phyloP scores from a whole-genome alignment of 2,329 filamentous ascomycete genomes.

The Raffaelea albimanens region DNA sequence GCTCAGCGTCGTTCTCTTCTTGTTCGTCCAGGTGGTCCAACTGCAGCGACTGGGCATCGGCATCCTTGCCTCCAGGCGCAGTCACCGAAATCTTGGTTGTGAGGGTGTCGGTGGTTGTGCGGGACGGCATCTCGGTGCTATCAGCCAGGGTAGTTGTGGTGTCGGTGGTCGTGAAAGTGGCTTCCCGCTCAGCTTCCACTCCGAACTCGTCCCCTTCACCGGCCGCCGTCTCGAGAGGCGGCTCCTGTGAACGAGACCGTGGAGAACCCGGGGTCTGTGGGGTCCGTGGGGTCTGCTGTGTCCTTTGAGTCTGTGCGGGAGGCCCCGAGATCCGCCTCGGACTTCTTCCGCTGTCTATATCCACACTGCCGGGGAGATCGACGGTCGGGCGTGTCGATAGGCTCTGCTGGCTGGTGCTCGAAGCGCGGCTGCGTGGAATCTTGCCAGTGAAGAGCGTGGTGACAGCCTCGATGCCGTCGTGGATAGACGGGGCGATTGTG shows the following conservation, averaged over 20 bases:
- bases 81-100: slow-evolving; percentile 9
- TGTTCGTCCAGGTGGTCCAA: slow-evolving; percentile 8
- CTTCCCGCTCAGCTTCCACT: too few relatives aligned
- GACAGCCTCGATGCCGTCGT: slow-evolving; percentile 27
- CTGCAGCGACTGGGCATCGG: slow-evolving; percentile 7
- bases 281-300: too few relatives aligned
- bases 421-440: slow-evolving; percentile 29
- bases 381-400: not conserved
- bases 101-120: not conserved
- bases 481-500: slow-evolving; percentile 22
- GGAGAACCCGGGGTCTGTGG: not conserved
- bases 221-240: not conserved
- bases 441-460: slow-evolving; percentile 3
- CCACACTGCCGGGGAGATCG: not conserved
- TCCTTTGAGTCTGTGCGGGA: too few relatives aligned
- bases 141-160: not conserved
- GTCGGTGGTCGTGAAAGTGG: too few relatives aligned
- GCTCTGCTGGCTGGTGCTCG: slow-evolving; percentile 24
- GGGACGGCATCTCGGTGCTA: not conserved
- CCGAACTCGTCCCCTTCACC: slow-evolving; percentile 13
- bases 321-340: too few relatives aligned
- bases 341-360: too few relatives aligned
- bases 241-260: not conserved
- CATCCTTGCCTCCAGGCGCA: slow-evolving; percentile 3
- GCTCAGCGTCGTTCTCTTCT: slow-evolving; percentile 45